phyloP scores from a whole-genome alignment of 2,329 filamentous ascomycete genomes.

The Sporothrix brunneoviolacea region DNA sequence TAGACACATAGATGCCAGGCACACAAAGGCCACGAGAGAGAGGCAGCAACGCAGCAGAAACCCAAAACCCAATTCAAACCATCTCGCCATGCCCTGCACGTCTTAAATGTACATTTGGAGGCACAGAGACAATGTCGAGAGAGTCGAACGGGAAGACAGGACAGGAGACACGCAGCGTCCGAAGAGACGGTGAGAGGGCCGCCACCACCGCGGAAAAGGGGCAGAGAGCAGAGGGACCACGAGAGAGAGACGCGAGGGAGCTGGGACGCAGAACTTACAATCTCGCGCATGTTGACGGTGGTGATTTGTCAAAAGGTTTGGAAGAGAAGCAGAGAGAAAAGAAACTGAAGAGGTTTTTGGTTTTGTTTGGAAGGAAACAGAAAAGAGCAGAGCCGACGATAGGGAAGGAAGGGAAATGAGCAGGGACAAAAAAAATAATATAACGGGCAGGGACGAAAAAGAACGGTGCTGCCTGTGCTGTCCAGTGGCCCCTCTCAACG shows the following conservation, averaged over 20 bases:
- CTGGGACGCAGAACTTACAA: constrained; percentile 58
- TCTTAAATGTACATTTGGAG: no score
- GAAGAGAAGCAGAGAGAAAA: constrained; percentile 5
- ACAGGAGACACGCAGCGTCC: not conserved
- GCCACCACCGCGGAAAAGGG: not conserved
- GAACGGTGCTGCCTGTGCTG: not conserved
- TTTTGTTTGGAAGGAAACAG: constrained; percentile 5
- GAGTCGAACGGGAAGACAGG: not conserved
- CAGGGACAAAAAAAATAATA: constrained; percentile 8
- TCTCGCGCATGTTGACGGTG: constrained; percentile 63
- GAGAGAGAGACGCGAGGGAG: not conserved
- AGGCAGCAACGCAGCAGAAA: not conserved
- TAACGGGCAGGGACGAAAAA: not conserved
- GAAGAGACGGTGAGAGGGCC: constrained; percentile 9
- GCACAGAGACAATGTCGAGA: no score
- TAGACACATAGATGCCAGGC: not conserved
- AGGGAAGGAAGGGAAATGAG: constrained; percentile 15
- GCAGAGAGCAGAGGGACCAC: not conserved
- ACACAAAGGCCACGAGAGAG: not conserved
- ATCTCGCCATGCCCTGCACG: not conserved
- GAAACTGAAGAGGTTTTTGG: not conserved
- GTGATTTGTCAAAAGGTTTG: constrained; percentile 3
- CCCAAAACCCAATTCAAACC: not conserved
- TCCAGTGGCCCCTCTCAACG: not conserved
- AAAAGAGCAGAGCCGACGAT: constrained; percentile 5